These are phyloP conservation scores for Solanum raphanifolium DNA, from an alignment of 257 asterid species.

Conservation along the genomic window DNA sequence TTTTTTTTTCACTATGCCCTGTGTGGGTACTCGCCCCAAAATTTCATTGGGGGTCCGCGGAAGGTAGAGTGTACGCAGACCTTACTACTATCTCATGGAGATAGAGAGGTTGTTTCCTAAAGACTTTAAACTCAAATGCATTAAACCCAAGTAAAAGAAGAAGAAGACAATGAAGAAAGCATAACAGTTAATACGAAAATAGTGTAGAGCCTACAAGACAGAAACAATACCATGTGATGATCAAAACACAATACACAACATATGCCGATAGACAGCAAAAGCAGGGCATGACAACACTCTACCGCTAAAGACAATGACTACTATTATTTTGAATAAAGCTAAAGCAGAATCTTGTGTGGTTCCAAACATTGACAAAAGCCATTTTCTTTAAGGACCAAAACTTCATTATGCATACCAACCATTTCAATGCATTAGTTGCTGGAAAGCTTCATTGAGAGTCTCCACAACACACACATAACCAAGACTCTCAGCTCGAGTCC, in stretches of 20 bases:
- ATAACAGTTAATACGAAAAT: not conserved
- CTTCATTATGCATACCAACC: not conserved
- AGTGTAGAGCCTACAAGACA: not conserved
- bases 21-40: not conserved
- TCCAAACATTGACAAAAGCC: not conserved
- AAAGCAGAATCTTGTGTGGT: not conserved
- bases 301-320: not conserved
- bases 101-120: not conserved
- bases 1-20: no score
- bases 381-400: not conserved
- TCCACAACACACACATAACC: slow-evolving; percentile 12
- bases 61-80: not conserved
- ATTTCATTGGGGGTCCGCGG: not conserved
- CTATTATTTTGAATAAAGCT: not conserved
- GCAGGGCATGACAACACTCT: not conserved
- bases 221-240: not conserved
- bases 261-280: not conserved
- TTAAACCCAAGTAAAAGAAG: no score
- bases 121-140: not conserved
- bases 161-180: no score
- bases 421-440: slow-evolving; percentile 7
- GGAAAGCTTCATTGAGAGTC: slow-evolving; percentile 11
- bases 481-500: slow-evolving; percentile 3
- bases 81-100: not conserved
- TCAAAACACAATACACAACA: not conserved